Evolutionary conservation across 768 basidiomycete species (phyloP), one percentile per base, ranked within the genome.

Genomic region (Kwoniella shandongensis): DNA sequence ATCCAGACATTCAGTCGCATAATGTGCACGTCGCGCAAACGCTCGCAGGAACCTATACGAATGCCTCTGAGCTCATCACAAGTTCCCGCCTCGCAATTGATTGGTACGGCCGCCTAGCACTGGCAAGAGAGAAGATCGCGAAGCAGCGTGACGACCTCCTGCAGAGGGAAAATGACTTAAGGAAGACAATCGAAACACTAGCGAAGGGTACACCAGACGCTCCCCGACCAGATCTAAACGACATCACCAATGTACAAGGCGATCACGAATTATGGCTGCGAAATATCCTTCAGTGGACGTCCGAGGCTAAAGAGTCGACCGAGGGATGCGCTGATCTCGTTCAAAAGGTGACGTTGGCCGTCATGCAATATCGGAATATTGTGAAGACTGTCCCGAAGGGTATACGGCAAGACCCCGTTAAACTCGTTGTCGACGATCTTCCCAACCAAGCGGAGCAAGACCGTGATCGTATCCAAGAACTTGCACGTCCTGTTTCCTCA

Each of bases 1-100:
- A 64, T 39, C 63, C 61, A 3, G 58, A 60, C 30, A 38, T 44
- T 30, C 51, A 54, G 1, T n/a, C 22, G n/a, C 47, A 63, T 26
- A 63, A 44, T n/a, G 26, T 25, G 2, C 29, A 52, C 2, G 38
- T 59, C 18, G 27, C 54, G 3, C 18, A 6, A 1, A 55, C 48
- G 15, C 57, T 65, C 13, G 20, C 13, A n/a, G 20, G 2, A 7
- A 44, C 15, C 4, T 36, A 40, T 2, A 20, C 41, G 3, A 27
- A 51, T 13, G 58, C 61, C 7, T 32, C 25, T n/a, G 38, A 49
- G 13, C 29, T 12, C 2, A 7, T 57, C 4, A 18, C 41, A 29
- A 20, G 22, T 6, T 32, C 45, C 3, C 18, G 7, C n/a, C 39
- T 44, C 12, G 61, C 29, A 7, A 22, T 63, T 1, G 54, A 55